phyloP scores from a whole-genome alignment of 768 basidiomycete genomes.

The Russula brevipes region DNA sequence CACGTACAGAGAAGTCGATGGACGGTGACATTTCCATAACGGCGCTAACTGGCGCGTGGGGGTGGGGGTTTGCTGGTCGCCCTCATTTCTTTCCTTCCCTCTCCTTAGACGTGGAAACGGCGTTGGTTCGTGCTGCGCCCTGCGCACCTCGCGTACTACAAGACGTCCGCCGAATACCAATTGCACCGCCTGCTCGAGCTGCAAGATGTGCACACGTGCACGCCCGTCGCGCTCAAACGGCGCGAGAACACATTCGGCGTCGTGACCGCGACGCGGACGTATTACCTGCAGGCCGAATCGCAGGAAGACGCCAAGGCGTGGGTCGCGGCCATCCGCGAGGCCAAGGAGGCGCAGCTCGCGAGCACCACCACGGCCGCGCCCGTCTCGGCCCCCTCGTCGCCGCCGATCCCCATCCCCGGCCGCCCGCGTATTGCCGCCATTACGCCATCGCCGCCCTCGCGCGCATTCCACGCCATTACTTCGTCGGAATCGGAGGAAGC shows the following conservation, averaged over 20 bases:
- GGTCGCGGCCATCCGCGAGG: slow-evolving; percentile 78
- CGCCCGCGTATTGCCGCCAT: slow-evolving; percentile 31
- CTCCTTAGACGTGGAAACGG: slow-evolving; percentile 91
- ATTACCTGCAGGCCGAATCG: slow-evolving; percentile 78
- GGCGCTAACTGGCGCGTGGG: background rate
- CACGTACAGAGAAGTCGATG: background rate
- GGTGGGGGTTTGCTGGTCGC: background rate
- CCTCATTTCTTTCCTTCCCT: background rate
- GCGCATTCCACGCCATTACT: slow-evolving; percentile 46
- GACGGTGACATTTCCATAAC: background rate
- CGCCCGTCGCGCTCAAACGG: slow-evolving; percentile 80
- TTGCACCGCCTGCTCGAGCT: slow-evolving; percentile 85
- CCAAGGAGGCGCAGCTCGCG: slow-evolving; percentile 57
- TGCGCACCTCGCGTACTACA: slow-evolving; percentile 94
- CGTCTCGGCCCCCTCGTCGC: slow-evolving; percentile 29
- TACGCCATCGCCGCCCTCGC: slow-evolving; percentile 47
- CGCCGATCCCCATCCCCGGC: slow-evolving; percentile 51
- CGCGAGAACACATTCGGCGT: slow-evolving; percentile 88
- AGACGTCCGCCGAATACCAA: slow-evolving; percentile 91
- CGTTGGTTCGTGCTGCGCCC: slow-evolving; percentile 96
- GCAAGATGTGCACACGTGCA: slow-evolving; percentile 84
- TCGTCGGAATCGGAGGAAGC: slow-evolving; percentile 80
- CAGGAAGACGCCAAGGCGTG: slow-evolving; percentile 72
- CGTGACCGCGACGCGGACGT: slow-evolving; percentile 85
- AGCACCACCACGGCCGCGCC: background rate